These are phyloP conservation scores for Friedmanniomyces simplex DNA, from an alignment of 495 filamentous ascomycete species.

Conservation along the genomic window DNA sequence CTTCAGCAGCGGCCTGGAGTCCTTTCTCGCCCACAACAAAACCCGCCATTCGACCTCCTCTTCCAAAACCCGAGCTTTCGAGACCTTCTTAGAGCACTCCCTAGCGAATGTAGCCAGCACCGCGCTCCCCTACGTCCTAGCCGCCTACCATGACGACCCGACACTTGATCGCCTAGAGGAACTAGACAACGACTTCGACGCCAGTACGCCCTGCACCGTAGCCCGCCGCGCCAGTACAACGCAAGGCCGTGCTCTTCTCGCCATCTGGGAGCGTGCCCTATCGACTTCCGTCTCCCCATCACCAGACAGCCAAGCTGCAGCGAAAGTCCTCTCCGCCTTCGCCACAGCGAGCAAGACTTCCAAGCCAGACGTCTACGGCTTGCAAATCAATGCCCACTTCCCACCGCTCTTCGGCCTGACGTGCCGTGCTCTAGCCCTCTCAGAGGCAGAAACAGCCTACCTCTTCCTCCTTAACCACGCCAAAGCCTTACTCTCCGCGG, in stretches of 20 bases:
- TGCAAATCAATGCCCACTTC: conserved; percentile 50
- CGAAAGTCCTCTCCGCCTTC: conserved; percentile 19
- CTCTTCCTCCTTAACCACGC: conserved; percentile 80
- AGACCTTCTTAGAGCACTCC: conserved; percentile 68
- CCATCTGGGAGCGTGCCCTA: conserved; percentile 65
- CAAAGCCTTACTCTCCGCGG: conserved; percentile 79
- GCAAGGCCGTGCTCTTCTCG: conserved; percentile 75
- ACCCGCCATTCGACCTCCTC: conserved; percentile 28
- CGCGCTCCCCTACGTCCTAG: conserved; percentile 74
- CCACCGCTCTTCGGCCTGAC: conserved; percentile 73
- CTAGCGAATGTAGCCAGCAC: conserved; percentile 67
- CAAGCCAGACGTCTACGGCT: conserved; percentile 9
- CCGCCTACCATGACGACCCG: conserved; percentile 55
- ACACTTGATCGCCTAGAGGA: conserved; percentile 32
- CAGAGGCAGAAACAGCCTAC: conserved; percentile 59
- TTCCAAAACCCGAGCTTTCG: conserved; percentile 37
- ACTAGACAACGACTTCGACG: conserved; percentile 80
- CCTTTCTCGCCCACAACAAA: conserved; percentile 72
- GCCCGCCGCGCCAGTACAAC: conserved; percentile 71
- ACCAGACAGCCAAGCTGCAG: background rate
- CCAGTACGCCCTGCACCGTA: conserved; percentile 75
- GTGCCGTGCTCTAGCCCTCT: conserved; percentile 50
- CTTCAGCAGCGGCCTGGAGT: conserved; percentile 89
- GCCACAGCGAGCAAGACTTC: conserved; percentile 5
- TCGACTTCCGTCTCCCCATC: background rate